These are phyloP conservation scores for Castanea crenata DNA, from an alignment of 306 rosid genomes.

Conservation along the genomic window DNA sequence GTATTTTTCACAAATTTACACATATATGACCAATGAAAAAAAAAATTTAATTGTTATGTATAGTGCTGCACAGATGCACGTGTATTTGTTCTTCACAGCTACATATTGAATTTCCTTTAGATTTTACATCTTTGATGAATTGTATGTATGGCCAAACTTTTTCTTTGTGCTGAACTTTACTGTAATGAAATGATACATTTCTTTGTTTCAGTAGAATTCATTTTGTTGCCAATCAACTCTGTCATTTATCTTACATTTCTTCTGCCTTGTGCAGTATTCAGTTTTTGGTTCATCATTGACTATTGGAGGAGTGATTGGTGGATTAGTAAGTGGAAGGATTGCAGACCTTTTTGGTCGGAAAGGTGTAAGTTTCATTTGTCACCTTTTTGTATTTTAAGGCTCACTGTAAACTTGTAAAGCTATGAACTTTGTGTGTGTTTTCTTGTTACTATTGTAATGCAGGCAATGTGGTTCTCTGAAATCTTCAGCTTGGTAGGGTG, in stretches of 20 bases:
- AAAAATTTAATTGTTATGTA: no score
- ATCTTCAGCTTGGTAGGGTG: conserved; percentile 72
- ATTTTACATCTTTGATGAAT: not conserved
- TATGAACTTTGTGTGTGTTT: no score
- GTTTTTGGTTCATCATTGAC: conserved; percentile 80
- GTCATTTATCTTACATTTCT: not conserved
- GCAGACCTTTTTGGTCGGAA: conserved; percentile 76
- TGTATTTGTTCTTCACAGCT: not conserved
- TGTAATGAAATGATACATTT: not conserved
- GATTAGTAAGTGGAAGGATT: conserved; percentile 57
- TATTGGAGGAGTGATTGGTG: conserved; percentile 84
- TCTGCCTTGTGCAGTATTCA: conserved; percentile 50
- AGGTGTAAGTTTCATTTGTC: conserved; percentile 52
- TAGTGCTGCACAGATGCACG: not conserved
- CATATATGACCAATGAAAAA: no score
- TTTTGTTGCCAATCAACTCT: not conserved
- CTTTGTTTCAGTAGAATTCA: not conserved
- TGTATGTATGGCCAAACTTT: not conserved
- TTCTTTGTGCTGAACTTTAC: not conserved
- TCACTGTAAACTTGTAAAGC: not conserved
- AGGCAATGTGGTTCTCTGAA: conserved; percentile 78
- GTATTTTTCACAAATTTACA: no score
- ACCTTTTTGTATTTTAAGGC: not conserved
- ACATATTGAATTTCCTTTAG: not conserved
- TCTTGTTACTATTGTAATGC: conserved; percentile 27